These are phyloP conservation scores for Aegilops umbellulata DNA, from an alignment of 176 grass and related monocot genomes.

Conservation along the genomic window DNA sequence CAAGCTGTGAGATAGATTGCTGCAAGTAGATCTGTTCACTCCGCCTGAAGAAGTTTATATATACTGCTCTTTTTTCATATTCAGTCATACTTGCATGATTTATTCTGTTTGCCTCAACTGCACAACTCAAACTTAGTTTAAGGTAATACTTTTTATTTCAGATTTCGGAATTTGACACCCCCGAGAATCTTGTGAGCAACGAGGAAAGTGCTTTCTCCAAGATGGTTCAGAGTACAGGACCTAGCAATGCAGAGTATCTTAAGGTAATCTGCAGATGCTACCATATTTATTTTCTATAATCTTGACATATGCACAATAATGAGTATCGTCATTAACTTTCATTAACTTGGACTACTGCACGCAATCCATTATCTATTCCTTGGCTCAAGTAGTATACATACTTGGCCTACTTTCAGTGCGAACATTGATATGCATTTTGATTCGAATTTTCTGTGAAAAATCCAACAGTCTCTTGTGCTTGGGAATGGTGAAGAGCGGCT, in stretches of 20 bases:
- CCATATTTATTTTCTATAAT: background rate
- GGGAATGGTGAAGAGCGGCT: constrained; percentile 58
- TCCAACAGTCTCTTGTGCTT: constrained; percentile 66
- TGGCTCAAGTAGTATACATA: background rate
- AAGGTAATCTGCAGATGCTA: constrained; percentile 48
- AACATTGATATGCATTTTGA: constrained; percentile 23
- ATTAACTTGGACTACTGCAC: background rate
- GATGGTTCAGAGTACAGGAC: constrained; percentile 96
- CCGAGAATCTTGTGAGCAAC: constrained; percentile 81
- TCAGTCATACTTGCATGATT: background rate
- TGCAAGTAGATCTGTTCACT: background rate
- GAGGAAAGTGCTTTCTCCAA: constrained; percentile 90
- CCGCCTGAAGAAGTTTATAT: background rate
- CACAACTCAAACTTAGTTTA: background rate
- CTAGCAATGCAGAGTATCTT: constrained; percentile 90
- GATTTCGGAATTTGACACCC: constrained; percentile 90
- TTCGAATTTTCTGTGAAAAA: constrained; percentile 29
- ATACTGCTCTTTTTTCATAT: background rate
- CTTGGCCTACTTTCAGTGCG: background rate
- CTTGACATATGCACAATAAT: background rate
- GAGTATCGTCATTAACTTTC: background rate
- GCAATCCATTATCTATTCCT: no score
- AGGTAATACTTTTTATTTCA: constrained; percentile 18
- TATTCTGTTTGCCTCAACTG: background rate
- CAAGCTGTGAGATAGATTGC: background rate